These are phyloP conservation scores for Dictyostelium brefeldianum DNA, from an alignment of 78 protist genomes.

Conservation along the genomic window DNA sequence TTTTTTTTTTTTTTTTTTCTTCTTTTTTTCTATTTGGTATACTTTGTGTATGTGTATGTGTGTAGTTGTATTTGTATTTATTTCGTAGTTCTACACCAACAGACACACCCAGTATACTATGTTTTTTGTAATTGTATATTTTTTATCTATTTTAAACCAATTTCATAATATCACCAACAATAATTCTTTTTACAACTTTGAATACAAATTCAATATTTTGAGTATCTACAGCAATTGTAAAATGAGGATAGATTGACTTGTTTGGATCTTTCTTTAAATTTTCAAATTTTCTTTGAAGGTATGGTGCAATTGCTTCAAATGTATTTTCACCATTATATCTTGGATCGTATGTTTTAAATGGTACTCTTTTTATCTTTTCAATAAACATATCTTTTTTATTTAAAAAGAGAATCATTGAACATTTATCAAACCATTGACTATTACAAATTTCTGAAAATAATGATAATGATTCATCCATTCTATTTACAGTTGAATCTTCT, in stretches of 20 bases:
- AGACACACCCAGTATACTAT: too few relatives aligned
- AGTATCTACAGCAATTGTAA: conserved; percentile 96
- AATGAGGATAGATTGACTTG: conserved; percentile 90
- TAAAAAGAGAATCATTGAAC: conserved; percentile 78
- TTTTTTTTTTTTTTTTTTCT: not conserved
- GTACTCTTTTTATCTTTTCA: conserved; percentile 82
- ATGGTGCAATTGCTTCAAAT: conserved; percentile 66
- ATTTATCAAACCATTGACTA: conserved; percentile 88
- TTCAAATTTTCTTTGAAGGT: conserved; percentile 75
- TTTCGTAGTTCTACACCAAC: too few relatives aligned
- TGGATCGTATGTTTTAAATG: conserved; percentile 48
- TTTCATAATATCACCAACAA: conserved; percentile 45
- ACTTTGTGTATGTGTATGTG: too few relatives aligned
- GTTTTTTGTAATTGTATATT: not conserved
- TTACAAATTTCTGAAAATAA: conserved; percentile 95
- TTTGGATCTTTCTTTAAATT: conserved; percentile 30
- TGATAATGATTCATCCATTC: conserved; percentile 92
- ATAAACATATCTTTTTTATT: conserved; percentile 90
- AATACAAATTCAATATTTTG: conserved; percentile 91
- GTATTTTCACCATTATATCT: conserved; percentile 76
- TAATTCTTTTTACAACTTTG: conserved; percentile 88
- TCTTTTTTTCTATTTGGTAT: conserved; percentile 3
- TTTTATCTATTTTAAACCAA: not conserved
- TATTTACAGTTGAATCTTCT: conserved; percentile 72
- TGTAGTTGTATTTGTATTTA: too few relatives aligned